Conservation (phyloP, 2,329 filamentous ascomycete genomes). For the Microdochium paspali region DNA sequence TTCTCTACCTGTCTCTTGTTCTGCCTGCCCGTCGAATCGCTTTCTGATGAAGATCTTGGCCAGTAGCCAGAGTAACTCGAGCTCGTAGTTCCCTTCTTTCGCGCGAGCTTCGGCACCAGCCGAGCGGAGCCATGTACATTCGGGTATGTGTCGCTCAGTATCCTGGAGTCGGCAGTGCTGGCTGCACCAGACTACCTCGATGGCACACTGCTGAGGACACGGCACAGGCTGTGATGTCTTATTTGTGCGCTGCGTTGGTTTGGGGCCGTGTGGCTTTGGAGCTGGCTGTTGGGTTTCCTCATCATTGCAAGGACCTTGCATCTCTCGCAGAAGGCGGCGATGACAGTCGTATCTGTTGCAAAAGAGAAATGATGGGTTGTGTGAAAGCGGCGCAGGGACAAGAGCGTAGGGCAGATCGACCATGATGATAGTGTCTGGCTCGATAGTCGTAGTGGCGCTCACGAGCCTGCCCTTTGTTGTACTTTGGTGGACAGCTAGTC, state of each 20-base stretch:
- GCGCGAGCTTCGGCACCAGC: neutral
- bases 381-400: slow-evolving; percentile 4
- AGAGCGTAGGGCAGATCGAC: slow-evolving; percentile 6
- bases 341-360: slow-evolving; percentile 5
- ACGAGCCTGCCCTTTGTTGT: slow-evolving; percentile 5
- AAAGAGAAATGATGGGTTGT: slow-evolving; percentile 4
- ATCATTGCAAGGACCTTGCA: no score
- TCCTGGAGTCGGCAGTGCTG: slow-evolving; percentile 3
- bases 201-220: slow-evolving; percentile 3
- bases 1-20: neutral
- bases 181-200: slow-evolving; percentile 6
- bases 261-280: no score
- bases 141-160: slow-evolving; percentile 2
- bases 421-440: slow-evolving; percentile 2
- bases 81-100: slow-evolving; percentile 3
- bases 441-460: slow-evolving; percentile 1
- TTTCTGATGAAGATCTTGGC: slow-evolving; percentile 3
- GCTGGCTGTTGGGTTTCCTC: no score
- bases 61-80: slow-evolving; percentile 7
- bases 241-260: no score
- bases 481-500: neutral
- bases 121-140: slow-evolving; percentile 5
- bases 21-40: neutral
- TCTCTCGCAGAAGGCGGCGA: no score
- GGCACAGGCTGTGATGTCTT: no score